phyloP scores from a whole-genome alignment of 805 yeast species.

The Cyberlindnera petersonii region DNA sequence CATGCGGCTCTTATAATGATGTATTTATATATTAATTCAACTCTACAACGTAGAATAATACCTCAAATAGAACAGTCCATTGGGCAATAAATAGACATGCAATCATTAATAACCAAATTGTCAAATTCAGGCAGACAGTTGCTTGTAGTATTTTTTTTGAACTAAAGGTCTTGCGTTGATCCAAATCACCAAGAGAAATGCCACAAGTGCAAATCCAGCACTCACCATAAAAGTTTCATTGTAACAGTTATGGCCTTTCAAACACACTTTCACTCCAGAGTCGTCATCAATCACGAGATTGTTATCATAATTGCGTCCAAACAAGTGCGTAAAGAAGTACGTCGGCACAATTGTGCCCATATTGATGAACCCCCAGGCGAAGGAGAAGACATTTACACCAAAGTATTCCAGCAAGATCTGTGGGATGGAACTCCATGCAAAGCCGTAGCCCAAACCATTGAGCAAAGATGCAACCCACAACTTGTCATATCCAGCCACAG shows the following conservation, averaged over 20 bases:
- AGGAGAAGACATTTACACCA: conserved; percentile 63
- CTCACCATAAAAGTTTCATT: conserved; percentile 39
- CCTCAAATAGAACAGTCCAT: too few species aligned
- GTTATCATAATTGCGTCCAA: conserved; percentile 62
- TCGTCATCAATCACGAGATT: conserved; percentile 24
- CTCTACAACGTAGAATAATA: too few species aligned
- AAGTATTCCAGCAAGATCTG: conserved; percentile 71
- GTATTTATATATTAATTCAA: too few species aligned
- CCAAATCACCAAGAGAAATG: conserved; percentile 15
- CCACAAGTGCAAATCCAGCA: conserved; percentile 27
- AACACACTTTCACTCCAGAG: conserved; percentile 20
- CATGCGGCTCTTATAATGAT: too few species aligned
- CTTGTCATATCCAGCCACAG: conserved; percentile 30
- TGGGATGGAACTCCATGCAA: conserved; percentile 68
- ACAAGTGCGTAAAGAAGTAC: conserved; percentile 53
- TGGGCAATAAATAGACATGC: too few species aligned
- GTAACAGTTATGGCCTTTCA: conserved; percentile 31
- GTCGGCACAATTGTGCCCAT: conserved; percentile 64
- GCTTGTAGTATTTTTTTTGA: conserved; percentile 3
- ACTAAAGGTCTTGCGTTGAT: conserved; percentile 16
- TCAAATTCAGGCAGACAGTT: neutral
- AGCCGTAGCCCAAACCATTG: conserved; percentile 70
- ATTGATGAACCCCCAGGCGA: conserved; percentile 71
- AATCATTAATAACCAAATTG: too few species aligned
- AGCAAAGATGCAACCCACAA: conserved; percentile 51